Base-by-base conservation (phyloP, 345 rosid genomes). In the Jatropha curcas region DNA sequence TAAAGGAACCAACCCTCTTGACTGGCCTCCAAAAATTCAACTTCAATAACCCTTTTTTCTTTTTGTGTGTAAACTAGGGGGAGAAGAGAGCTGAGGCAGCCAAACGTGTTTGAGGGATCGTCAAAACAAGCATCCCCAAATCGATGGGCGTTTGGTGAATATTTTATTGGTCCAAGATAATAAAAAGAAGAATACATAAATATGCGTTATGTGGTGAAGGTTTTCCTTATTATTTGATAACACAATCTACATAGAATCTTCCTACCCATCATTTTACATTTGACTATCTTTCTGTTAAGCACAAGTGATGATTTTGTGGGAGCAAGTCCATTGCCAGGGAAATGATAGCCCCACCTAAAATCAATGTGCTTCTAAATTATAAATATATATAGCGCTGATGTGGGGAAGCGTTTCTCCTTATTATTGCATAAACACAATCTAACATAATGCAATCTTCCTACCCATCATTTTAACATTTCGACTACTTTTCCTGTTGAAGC, bases 211-310 rank as follows among this genome's bases (percentile, higher is more conserved):
- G 59, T 41, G 19, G n/a, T 12, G 16, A 30, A 39, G 39, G 31
- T 24, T 41, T 33, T 71, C 27, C 60, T 43, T 3, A 34, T 43
- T 3, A 34, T 22, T 43, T 46, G 60, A 68, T 7, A 73, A 50
- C 76, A 68, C 20, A 37, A 75, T 30, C 79, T 55, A 41, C 63
- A 17, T 50, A 63, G 33, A 34, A 71, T 80, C 77, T 53, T 39
- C 16, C 33, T 41, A 57, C 27, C 50, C 71, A 69, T 63, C 20
- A 67, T 71, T 43, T 19, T 73, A 70, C 30, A 52, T 55, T 71
- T 75, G 73, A 74, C 73, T 62, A 13, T 1, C 19, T 13, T 12
- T 25, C 11, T 16, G 3, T 37, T 16, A 7, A 27, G 60, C 53
- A 17, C 50, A 34, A 41, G 65, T 57, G 52, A 70, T 70, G 37